Base-by-base conservation (phyloP, 306 rosid genomes). In the Lablab purpureus region DNA sequence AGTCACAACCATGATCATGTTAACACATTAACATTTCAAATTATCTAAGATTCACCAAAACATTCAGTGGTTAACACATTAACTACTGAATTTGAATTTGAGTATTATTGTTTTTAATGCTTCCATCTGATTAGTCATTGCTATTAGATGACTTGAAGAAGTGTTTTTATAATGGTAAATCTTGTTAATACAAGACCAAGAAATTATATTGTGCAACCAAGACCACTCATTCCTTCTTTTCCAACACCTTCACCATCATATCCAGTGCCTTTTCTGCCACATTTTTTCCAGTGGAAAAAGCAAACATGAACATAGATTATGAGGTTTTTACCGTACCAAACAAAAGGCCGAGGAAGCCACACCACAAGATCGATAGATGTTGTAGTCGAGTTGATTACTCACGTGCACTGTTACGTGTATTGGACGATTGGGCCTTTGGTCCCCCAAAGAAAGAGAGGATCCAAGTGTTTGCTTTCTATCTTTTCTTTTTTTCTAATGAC, bases 371-470 rank as follows among this genome's bases (percentile, higher is more conserved):
- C 19, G 1, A 15, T 6, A 30, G 4, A 22, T 7, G 58, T 23
- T 67, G 45, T 1, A 13, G 66, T 66, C 67, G 72, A 55, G 56
- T 17, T 67, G 25, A 18, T 13, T 30, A 15, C 62, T 73, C 56
- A 36, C 43, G 32, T 36, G 59, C 13, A 55, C 9, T 45, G 49
- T 41, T 69, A 51, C 13, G 37, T 21, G 4, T 23, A 64, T 27
- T 19, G 28, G 10, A 50, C 10, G 15, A 13, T 17, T 17, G 6
- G 18, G 11, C 10, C 12, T 40, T 27, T 36, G 74, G 71, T 52
- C 49, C 76, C 81, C 49, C 21, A 34, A 15, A 36, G 30, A 45
- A 14, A 36, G 45, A 21, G 6, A 52, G 17, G 10, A 63, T 52
- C 74, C 81, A 34, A 77, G 5, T 18, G 3, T 45, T 50, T 13